Conservation (phyloP, 192 early-diverging fungal species). For the Lobosporangium transversale region DNA sequence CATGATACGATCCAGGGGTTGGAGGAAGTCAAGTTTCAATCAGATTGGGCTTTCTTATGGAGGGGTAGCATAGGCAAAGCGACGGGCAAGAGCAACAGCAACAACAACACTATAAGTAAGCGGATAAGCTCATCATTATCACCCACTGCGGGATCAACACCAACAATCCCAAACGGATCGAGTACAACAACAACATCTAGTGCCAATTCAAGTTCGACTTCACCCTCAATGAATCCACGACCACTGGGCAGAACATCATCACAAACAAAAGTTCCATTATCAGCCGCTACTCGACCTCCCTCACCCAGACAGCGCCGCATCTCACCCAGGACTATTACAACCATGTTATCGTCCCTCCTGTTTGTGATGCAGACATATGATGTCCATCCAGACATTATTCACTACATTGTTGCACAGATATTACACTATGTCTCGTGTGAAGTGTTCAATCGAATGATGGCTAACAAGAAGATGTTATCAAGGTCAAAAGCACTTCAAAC, state of each 20-base stretch:
- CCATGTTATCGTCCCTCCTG: slow-evolving; percentile 74
- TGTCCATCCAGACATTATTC: slow-evolving; percentile 78
- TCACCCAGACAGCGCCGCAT: slow-evolving; percentile 50
- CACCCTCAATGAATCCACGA: slow-evolving; percentile 15
- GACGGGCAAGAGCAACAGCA: slow-evolving; percentile 16
- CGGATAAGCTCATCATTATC: slow-evolving; percentile 35
- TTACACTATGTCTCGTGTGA: slow-evolving; percentile 81
- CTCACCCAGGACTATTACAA: slow-evolving; percentile 77
- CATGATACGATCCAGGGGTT: slow-evolving; percentile 76
- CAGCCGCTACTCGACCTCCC: slow-evolving; percentile 30
- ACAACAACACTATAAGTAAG: slow-evolving; percentile 14
- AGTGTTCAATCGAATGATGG: slow-evolving; percentile 89
- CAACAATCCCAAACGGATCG: slow-evolving; percentile 7
- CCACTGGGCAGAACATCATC: slow-evolving; percentile 34
- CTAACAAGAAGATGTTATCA: slow-evolving; percentile 75
- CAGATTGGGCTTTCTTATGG: slow-evolving; percentile 70
- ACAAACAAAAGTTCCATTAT: slow-evolving; percentile 19
- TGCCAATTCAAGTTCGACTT: slow-evolving; percentile 6
- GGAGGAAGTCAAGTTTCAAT: slow-evolving; percentile 64
- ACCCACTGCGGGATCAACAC: slow-evolving; percentile 20
- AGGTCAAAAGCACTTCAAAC: slow-evolving; percentile 87
- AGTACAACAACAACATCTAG: slow-evolving; percentile 8
- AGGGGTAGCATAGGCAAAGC: slow-evolving; percentile 47
- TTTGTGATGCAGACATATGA: slow-evolving; percentile 76
- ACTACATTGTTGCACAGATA: slow-evolving; percentile 78